Conservation (phyloP, 2,329 filamentous ascomycete genomes). For the Paraconiothyrium brasiliense region DNA sequence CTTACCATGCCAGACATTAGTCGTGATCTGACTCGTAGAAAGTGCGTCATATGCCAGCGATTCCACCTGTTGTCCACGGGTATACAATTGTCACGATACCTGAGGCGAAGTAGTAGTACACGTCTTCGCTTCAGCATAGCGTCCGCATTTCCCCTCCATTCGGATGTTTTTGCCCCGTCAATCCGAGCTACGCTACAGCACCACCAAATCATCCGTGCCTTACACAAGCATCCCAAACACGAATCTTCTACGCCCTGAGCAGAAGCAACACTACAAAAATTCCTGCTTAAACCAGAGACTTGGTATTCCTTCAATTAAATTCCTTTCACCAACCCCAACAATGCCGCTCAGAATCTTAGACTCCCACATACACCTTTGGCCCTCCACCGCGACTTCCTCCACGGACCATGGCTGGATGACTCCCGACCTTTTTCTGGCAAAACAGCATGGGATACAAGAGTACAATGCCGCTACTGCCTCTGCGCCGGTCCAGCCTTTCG, state of each 20-base stretch:
- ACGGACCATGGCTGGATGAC: slow-evolving; percentile 75
- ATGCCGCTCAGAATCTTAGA: slow-evolving; percentile 71
- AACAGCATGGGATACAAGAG: slow-evolving; percentile 71
- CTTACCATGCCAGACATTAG: too few species aligned
- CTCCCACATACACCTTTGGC: slow-evolving; percentile 91
- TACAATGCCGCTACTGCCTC: slow-evolving; percentile 55
- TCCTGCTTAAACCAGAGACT: too few species aligned
- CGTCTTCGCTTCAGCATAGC: not conserved
- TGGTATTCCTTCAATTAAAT: too few species aligned
- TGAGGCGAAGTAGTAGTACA: not conserved
- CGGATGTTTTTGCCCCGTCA: slow-evolving; percentile 25
- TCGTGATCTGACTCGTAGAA: too few species aligned
- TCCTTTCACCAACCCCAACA: not conserved
- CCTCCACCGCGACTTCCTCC: slow-evolving; percentile 67
- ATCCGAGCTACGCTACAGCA: slow-evolving; percentile 19
- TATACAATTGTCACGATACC: not conserved
- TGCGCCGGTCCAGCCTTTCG: slow-evolving; percentile 44
- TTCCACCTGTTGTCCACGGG: too few species aligned
- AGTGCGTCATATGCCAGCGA: too few species aligned
- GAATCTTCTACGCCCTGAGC: not conserved
- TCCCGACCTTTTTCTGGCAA: slow-evolving; percentile 63
- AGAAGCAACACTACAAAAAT: not conserved
- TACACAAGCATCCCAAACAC: not conserved
- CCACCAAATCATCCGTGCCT: not conserved
- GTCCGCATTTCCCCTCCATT: not conserved